Conservation (phyloP, 805 yeast genomes). For the Starmerella stigmatis region DNA sequence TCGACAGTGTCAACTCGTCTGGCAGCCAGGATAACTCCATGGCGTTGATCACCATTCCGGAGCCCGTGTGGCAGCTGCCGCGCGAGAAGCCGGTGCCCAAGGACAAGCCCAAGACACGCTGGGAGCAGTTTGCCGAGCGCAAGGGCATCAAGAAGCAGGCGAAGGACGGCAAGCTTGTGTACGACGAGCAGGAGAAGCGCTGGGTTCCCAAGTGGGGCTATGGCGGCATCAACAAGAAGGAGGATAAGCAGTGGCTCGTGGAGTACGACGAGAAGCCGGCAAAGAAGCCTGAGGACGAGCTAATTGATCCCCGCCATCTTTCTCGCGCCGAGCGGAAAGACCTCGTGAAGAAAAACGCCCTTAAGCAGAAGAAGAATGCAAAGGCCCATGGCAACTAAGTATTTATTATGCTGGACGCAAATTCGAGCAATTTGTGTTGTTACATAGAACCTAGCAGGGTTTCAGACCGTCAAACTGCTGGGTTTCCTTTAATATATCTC, state of each 20-base stretch:
- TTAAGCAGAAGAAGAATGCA: constrained; percentile 72
- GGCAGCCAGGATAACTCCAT: constrained; percentile 59
- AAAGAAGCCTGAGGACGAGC: constrained; percentile 35
- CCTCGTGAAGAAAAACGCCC: constrained; percentile 70
- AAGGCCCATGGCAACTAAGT: constrained; percentile 10
- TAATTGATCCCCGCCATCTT: constrained; percentile 79
- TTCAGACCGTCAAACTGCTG: no score
- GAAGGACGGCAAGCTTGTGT: constrained; percentile 79
- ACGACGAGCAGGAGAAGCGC: constrained; percentile 77
- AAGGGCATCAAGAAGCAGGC: constrained; percentile 90
- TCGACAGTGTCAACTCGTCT: constrained; percentile 52
- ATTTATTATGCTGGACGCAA: neutral
- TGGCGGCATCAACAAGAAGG: constrained; percentile 78
- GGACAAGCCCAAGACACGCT: constrained; percentile 81
- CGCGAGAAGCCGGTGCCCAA: constrained; percentile 94
- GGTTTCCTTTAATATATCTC: no score
- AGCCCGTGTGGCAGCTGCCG: constrained; percentile 70
- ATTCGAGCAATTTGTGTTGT: no score
- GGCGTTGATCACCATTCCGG: constrained; percentile 78
- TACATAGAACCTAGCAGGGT: no score
- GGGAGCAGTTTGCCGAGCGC: constrained; percentile 94
- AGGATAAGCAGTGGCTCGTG: constrained; percentile 89
- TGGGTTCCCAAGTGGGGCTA: constrained; percentile 99
- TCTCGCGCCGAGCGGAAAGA: constrained; percentile 73
- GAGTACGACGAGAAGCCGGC: constrained; percentile 54